phyloP scores from a whole-genome alignment of 768 basidiomycete genomes.

The Boletus rex-veris region DNA sequence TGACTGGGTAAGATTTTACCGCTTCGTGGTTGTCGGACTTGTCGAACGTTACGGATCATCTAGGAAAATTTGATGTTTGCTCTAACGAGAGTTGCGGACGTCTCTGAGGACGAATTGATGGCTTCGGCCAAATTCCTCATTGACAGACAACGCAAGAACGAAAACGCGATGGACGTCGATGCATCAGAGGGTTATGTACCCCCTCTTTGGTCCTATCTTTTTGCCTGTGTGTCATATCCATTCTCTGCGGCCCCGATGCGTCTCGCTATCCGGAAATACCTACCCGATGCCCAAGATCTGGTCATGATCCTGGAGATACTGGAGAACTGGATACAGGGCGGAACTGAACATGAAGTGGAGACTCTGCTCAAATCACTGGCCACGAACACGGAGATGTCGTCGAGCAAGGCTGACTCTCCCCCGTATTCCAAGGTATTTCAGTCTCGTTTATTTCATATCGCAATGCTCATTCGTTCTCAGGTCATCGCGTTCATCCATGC shows the following conservation, averaged over 20 bases:
- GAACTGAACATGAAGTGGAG: conserved; percentile 26
- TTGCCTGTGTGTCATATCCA: conserved; percentile 39
- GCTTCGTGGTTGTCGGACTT: too few species aligned
- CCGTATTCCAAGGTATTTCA: conserved; percentile 37
- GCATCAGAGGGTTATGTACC: conserved; percentile 26
- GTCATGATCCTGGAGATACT: conserved; percentile 36
- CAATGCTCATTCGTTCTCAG: conserved; percentile 42
- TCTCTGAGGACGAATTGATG: conserved; percentile 64
- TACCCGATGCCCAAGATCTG: conserved; percentile 40
- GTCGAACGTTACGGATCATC: background rate
- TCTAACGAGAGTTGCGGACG: conserved; percentile 53
- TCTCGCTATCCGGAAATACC: conserved; percentile 40
- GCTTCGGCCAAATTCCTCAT: conserved; percentile 47
- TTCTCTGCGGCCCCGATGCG: conserved; percentile 39
- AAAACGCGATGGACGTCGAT: conserved; percentile 39
- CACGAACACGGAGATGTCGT: conserved; percentile 13
- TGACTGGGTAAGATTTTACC: conserved; percentile 59
- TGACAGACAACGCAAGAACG: conserved; percentile 32
- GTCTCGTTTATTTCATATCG: conserved; percentile 31
- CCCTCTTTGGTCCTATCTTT: conserved; percentile 36
- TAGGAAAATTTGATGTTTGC: conserved; percentile 46
- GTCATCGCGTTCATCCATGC: conserved; percentile 58
- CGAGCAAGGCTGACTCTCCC: conserved; percentile 14
- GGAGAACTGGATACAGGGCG: conserved; percentile 38
- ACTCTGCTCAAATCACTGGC: conserved; percentile 21